Percentiles rank a stretch among this genome's conserved stretches.
These are phyloP conservation scores for Kluyveromyces nonfermentans DNA, from an alignment of 805 yeast species.

Conservation along the genomic window DNA sequence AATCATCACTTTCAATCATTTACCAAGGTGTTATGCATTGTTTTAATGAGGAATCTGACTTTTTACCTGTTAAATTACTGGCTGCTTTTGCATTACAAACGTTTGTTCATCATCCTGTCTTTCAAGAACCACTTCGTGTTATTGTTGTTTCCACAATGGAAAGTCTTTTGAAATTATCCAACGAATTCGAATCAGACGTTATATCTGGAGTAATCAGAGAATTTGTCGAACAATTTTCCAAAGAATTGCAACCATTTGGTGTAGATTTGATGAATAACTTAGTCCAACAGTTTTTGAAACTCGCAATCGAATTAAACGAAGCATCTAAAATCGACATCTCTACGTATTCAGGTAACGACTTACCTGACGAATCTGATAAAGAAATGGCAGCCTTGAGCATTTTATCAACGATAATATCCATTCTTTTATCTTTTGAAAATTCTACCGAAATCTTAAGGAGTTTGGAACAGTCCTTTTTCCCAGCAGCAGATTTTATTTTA, in stretches of 20 bases:
- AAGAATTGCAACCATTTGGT: constrained; percentile 87
- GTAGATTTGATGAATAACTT: constrained; percentile 53
- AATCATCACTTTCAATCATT: constrained; percentile 29
- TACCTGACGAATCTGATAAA: constrained; percentile 49
- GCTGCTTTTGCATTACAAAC: constrained; percentile 83
- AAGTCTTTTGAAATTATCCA: constrained; percentile 60
- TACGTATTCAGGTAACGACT: constrained; percentile 23
- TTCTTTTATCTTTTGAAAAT: constrained; percentile 73
- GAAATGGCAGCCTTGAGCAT: constrained; percentile 76
- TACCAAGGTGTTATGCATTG: constrained; percentile 39
- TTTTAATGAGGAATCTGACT: constrained; percentile 35
- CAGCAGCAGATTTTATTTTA: constrained; percentile 61
- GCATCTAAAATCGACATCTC: constrained; percentile 39
- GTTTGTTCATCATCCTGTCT: constrained; percentile 52
- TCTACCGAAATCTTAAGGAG: constrained; percentile 54
- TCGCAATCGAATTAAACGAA: constrained; percentile 63
- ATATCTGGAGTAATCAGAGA: constrained; percentile 91
- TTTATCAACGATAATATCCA: constrained; percentile 72
- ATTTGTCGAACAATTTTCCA: constrained; percentile 80
- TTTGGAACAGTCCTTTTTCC: constrained; percentile 59
- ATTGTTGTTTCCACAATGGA: constrained; percentile 79
- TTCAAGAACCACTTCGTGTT: constrained; percentile 56
- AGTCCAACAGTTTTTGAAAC: constrained; percentile 61
- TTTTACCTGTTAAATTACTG: constrained; percentile 70
- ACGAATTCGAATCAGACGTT: constrained; percentile 78